Conservation (phyloP, 1,139 yeast genomes). For the Cylindricascospora bacillispora region DNA sequence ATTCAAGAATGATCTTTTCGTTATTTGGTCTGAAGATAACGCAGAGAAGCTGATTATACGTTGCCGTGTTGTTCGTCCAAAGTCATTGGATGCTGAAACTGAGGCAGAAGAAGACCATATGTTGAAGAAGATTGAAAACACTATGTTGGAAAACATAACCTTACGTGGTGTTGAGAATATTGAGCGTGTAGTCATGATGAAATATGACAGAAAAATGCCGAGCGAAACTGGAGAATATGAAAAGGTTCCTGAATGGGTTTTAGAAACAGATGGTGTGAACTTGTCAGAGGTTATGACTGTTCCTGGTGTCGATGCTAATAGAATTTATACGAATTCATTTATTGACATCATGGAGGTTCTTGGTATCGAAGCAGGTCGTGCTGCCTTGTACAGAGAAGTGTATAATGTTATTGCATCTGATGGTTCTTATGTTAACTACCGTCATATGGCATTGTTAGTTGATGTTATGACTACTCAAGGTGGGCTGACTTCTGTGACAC, state of each 20-base stretch:
- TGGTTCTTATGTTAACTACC: slow-evolving; percentile 97
- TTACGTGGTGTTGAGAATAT: slow-evolving; percentile 95
- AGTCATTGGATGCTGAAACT: slow-evolving; percentile 80
- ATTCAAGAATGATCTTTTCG: slow-evolving; percentile 89
- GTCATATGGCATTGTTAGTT: slow-evolving; percentile 94
- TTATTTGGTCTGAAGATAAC: slow-evolving; percentile 98
- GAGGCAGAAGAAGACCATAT: slow-evolving; percentile 97
- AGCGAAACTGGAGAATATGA: slow-evolving; percentile 77
- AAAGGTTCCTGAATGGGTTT: slow-evolving; percentile 91
- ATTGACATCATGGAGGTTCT: slow-evolving; percentile 89
- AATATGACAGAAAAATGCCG: slow-evolving; percentile 69
- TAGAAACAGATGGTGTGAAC: slow-evolving; percentile 97
- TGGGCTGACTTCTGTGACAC: slow-evolving; percentile 95
- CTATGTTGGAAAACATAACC: slow-evolving; percentile 90
- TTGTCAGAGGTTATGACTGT: slow-evolving; percentile 91
- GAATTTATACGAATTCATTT: slow-evolving; percentile 92
- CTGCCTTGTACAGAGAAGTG: slow-evolving; percentile 86
- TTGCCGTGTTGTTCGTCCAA: slow-evolving; percentile 97
- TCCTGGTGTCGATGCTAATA: slow-evolving; percentile 82
- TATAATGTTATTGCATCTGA: slow-evolving; percentile 96
- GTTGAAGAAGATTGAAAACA: slow-evolving; percentile 87
- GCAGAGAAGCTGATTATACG: slow-evolving; percentile 94
- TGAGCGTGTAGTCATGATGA: slow-evolving; percentile 73
- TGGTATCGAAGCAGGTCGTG: slow-evolving; percentile 97
- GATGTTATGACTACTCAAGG: slow-evolving; percentile 99